A percentile compares a stretch with the other conserved stretches of the same genome.
Conservation (phyloP, 2,329 filamentous ascomycete genomes). For the Penicillium verrucosum region DNA sequence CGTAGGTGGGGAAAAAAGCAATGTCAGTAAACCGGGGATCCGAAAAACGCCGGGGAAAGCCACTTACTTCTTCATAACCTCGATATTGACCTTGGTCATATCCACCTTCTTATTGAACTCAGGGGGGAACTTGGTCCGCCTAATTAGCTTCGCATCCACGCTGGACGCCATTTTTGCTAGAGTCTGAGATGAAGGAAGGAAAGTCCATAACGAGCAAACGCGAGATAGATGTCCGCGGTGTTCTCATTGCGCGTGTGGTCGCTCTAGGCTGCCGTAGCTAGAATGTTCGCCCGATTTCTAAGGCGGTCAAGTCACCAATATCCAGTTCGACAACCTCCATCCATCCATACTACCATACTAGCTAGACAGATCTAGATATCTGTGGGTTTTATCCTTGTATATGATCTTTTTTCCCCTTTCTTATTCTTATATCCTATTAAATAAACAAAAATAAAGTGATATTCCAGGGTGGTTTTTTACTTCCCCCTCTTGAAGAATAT, state of each 20-base stretch:
- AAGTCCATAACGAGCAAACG: not conserved
- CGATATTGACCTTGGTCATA: conserved; percentile 93
- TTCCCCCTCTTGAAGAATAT: not conserved
- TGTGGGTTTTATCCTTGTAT: no score
- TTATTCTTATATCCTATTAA: not conserved
- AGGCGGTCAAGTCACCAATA: not conserved
- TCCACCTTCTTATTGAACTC: conserved; percentile 96
- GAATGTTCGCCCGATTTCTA: no score
- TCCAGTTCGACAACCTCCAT: not conserved
- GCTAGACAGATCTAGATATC: not conserved
- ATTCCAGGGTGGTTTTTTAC: not conserved
- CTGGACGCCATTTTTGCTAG: conserved; percentile 66
- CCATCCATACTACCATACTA: not conserved
- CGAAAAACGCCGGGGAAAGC: conserved; percentile 10
- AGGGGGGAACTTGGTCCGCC: conserved; percentile 86
- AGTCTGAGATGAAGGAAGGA: not conserved
- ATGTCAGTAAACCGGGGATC: conserved; percentile 13
- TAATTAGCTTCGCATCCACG: conserved; percentile 84
- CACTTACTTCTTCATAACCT: conserved; percentile 92
- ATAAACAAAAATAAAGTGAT: not conserved
- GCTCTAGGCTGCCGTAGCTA: not conserved
- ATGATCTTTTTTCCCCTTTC: fast-evolving
- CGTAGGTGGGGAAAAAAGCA: not conserved
- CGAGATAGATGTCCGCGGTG: not conserved
- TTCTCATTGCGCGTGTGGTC: not conserved